Evolutionary conservation across 805 yeast species (phyloP), one percentile per base, ranked within the genome.

Genomic region (Metschnikowia koreensis): DNA sequence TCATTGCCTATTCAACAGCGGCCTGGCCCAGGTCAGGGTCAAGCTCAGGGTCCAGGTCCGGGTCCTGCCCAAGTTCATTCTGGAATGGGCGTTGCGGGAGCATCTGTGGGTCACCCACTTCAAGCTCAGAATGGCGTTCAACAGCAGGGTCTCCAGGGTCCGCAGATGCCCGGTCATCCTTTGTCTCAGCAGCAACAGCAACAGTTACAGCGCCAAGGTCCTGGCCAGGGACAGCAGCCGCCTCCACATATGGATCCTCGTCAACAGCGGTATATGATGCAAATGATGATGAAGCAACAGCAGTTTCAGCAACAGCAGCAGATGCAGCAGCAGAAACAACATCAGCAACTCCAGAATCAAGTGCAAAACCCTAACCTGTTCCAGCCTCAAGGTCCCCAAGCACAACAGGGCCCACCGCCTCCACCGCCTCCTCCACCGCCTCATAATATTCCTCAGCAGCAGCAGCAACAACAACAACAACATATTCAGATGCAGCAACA

Each of bases 281-380:
- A 57, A 51, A 57, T 65, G 63, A 55, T 59, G 63, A 63, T 59
- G 62, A 57, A 56, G 47, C 66, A 63, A 48, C 66, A 59, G 48
- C 66, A 57, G 27, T 43, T 39, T 2, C 56, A 47, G 46, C 56
- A 53, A 46, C 56, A 53, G n/a, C 52, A 46, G 49, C 55, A 34
- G 15, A 36, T 41, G 6, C 60, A 49, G 27, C 65, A 61, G 1
- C 64, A 64, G 43, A 58, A 53, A 31, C 52, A 46, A 22, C 55
- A 43, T 11, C 68, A 60, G 45, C 74, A 63, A 44, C 70, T 55
- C 36, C 57, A 53, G 39, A 52, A 50, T 28, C 58, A 48, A 53
- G 57, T 48, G n/a, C 55, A 55, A 45, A 56, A 53, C 31, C 55
- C 39, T n/a, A 13, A 38, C 26, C 58, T 48, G n/a, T 62, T 43